Evolutionary conservation across 1,139 yeast genomes (phyloP), one percentile per base, ranked within the genome.

Genomic region (Yarrowia galli): DNA sequence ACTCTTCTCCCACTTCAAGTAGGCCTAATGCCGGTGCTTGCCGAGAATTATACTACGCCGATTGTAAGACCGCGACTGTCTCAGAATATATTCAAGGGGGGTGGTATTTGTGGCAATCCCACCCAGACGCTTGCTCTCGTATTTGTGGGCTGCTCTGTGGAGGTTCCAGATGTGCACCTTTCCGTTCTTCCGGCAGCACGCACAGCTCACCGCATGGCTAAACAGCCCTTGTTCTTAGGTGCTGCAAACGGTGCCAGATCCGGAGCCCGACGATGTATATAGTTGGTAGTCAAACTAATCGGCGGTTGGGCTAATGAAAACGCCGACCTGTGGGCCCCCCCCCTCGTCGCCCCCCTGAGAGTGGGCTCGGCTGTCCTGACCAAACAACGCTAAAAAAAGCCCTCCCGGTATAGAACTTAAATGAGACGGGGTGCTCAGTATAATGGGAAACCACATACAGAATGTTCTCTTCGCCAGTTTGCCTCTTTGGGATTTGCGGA

Each of bases 221-320:
- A n/a, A n/a, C n/a, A n/a, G n/a, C n/a, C n/a, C n/a, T n/a, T n/a
- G n/a, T n/a, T n/a, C n/a, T n/a, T n/a, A n/a, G n/a, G n/a, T n/a
- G n/a, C n/a, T n/a, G n/a, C n/a, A n/a, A n/a, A n/a, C n/a, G n/a
- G n/a, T n/a, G 20, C 51, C 51, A 25, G 35, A 46, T 46, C 51
- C 51, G 51, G 49, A 45, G 49, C 9, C 49, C 49, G 48, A 36
- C 40, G 40, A 36, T 13, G 32, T 28, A n/a, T n/a, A n/a, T n/a
- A n/a, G n/a, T n/a, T n/a, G n/a, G n/a, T n/a, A n/a, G n/a, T n/a
- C n/a, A n/a, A 36, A 36, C 12, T 15, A 15, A 15, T 36, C 12
- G 40, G 2, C 16, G 12, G 42, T 20, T 40, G 45, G 45, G 13
- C 5, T 10, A 18, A 10, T 10, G 15, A 18, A 40, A n/a, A 18